Evolutionary conservation across 2,329 filamentous ascomycete genomes (phyloP).

Genomic region (Aspergillus quadrilineatus): DNA sequence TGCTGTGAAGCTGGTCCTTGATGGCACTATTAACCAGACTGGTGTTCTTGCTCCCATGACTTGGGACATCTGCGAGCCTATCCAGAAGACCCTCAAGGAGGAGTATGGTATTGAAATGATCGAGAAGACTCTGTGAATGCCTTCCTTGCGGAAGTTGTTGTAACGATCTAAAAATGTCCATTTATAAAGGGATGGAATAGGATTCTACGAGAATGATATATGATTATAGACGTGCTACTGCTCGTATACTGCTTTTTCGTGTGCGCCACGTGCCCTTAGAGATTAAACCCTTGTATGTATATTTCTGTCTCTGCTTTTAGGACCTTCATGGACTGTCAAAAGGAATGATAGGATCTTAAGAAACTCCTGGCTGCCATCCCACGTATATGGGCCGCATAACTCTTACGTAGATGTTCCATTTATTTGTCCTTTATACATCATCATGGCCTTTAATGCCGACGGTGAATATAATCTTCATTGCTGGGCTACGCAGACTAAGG

Average conservation of each 20-base stretch:
- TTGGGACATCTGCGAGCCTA: slow-evolving; percentile 66
- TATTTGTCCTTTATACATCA: no score
- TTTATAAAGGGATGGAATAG: slow-evolving; percentile 12
- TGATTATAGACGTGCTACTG: not conserved
- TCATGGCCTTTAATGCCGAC: no score
- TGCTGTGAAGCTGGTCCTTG: slow-evolving; percentile 74
- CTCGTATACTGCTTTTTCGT: not conserved
- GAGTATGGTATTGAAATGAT: slow-evolving; percentile 70
- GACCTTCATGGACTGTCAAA: no score
- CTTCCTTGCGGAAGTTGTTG: not conserved
- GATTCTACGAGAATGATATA: not conserved
- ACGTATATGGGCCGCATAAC: no score
- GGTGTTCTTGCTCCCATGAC: slow-evolving; percentile 77
- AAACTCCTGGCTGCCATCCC: no score
- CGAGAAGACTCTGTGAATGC: slow-evolving; percentile 59
- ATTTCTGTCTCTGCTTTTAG: no score
- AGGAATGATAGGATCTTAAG: no score
- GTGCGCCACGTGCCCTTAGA: not conserved
- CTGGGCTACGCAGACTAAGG: no score
- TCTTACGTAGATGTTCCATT: no score
- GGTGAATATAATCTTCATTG: no score
- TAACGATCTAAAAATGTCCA: slow-evolving; percentile 11
- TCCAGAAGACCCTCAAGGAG: slow-evolving; percentile 75
- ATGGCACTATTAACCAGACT: slow-evolving; percentile 69
- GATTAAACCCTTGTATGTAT: not conserved